phyloP scores from a whole-genome alignment of 805 yeast species.

The Ogataea dorogensis region DNA sequence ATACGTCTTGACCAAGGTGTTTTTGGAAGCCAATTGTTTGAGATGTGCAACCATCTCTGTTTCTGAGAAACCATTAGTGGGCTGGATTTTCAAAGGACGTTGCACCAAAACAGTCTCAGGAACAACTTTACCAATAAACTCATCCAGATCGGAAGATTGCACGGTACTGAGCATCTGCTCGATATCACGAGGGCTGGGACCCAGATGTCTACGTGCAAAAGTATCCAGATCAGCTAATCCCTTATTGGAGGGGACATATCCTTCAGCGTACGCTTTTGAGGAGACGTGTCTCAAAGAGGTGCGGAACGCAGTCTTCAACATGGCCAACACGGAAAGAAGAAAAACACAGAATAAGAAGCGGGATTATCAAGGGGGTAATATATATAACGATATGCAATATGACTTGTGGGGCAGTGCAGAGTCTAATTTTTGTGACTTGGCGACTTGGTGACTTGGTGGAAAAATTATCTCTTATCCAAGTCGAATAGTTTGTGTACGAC shows the following conservation, averaged over 20 bases:
- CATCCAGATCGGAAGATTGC: slow-evolving; percentile 65
- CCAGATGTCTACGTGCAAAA: slow-evolving; percentile 87
- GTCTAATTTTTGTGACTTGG: slow-evolving; percentile 5
- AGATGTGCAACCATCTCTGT: slow-evolving; percentile 72
- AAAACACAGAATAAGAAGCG: not conserved
- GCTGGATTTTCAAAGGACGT: slow-evolving; percentile 65
- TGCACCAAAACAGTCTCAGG: slow-evolving; percentile 73
- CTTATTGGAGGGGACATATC: slow-evolving; percentile 43
- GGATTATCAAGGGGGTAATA: slow-evolving; percentile 3
- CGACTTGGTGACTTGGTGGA: slow-evolving; percentile 11
- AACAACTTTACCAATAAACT: slow-evolving; percentile 69
- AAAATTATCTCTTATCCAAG: not conserved
- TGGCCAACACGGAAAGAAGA: slow-evolving; percentile 2
- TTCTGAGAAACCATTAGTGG: slow-evolving; percentile 76
- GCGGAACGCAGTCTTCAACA: not conserved
- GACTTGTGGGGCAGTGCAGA: slow-evolving; percentile 4
- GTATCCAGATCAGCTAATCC: slow-evolving; percentile 56
- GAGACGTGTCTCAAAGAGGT: slow-evolving; percentile 15
- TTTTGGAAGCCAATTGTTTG: slow-evolving; percentile 67
- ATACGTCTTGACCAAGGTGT: slow-evolving; percentile 67
- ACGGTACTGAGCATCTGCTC: slow-evolving; percentile 61
- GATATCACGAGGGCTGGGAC: slow-evolving; percentile 68
- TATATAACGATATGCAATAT: slow-evolving; percentile 6
- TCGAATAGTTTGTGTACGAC: slow-evolving; percentile 62
- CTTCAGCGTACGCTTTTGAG: slow-evolving; percentile 43